Base-by-base conservation (phyloP, 306 rosid species). In the Carpinus fangiana region DNA sequence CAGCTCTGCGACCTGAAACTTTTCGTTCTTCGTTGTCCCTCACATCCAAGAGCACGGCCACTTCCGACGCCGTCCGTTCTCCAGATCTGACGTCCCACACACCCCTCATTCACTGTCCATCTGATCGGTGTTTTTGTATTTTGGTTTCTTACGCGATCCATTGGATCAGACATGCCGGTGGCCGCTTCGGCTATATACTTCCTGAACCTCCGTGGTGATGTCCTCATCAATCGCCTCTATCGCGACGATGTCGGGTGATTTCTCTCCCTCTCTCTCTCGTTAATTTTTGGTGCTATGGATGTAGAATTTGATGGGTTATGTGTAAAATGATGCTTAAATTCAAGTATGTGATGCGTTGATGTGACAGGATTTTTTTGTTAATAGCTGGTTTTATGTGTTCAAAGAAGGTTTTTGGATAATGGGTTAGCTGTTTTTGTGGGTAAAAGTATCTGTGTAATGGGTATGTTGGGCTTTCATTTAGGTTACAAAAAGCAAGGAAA, bases 161-260 rank as follows among this genome's bases (percentile, higher is more conserved):
- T 87, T 72, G 88, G 88, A 88, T 89, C 91, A 64, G 87, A 78
- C 82, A 94, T 94, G 98, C 97, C 96, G 89, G 93, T 93, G 93
- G 92, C 96, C 75, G 97, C 98, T 83, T 93, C 96, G 82, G 97
- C 97, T 72, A 73, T 91, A 26, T 93, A 91, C 87, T 91, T 93
- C 85, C 80, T 93, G 83, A 91, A 91, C 83, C 97, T 91, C 83
- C 97, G 97, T 12, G 98, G 98, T 0, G 98, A 95, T 79, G 97
- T 95, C 76, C 98, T 95, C 87, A 95, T 92, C 84, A 95, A 92
- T 62, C 97, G 98, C 69, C 98, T 95, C 79, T 92, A 95, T 65
- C 98, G 98, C 5, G 98, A 95, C 82, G 93, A 95, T 84, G 98
- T 95, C 68, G 97, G 98, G 98, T 92, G 90, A 64, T 47, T 21